A percentile compares a stretch with the other conserved stretches of the same genome.
phyloP scores from a whole-genome alignment of 2,329 filamentous ascomycete genomes.

The Talaromyces sp. region DNA sequence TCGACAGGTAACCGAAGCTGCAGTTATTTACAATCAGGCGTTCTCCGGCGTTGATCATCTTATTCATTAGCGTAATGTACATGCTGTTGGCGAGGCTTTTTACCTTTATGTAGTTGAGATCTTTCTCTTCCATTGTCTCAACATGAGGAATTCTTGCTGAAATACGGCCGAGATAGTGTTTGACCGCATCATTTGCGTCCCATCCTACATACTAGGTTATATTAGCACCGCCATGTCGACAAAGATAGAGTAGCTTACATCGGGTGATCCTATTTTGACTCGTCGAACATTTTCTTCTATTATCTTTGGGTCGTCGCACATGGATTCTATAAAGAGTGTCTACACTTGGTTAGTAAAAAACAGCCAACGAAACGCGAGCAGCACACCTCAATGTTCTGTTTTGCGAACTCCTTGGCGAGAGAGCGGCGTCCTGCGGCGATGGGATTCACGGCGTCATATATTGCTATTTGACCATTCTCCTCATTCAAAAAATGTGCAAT shows the following conservation, averaged over 20 bases:
- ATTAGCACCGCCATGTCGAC: slow-evolving; percentile 15
- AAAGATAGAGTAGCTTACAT: slow-evolving; percentile 55
- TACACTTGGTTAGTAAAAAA: slow-evolving; percentile 37
- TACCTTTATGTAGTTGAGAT: slow-evolving; percentile 90
- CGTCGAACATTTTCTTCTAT: slow-evolving; percentile 95
- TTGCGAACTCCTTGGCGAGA: slow-evolving; percentile 93
- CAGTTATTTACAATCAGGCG: slow-evolving; percentile 95
- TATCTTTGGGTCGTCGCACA: slow-evolving; percentile 87
- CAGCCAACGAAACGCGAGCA: not conserved
- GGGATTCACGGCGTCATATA: slow-evolving; percentile 97
- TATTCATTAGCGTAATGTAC: not conserved
- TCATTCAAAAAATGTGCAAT: slow-evolving; percentile 96
- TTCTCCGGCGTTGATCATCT: slow-evolving; percentile 95
- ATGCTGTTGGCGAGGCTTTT: not conserved
- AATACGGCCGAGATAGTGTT: slow-evolving; percentile 86
- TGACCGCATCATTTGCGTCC: slow-evolving; percentile 86
- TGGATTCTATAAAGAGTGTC: slow-evolving; percentile 96
- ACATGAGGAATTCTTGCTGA: slow-evolving; percentile 91
- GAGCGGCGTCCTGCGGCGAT: slow-evolving; percentile 76
- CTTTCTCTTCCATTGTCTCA: slow-evolving; percentile 90
- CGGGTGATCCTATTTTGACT: slow-evolving; percentile 96
- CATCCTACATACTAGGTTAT: slow-evolving; percentile 72
- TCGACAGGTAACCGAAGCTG: slow-evolving; percentile 92
- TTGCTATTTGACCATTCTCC: slow-evolving; percentile 96
- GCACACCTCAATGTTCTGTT: slow-evolving; percentile 83